These are phyloP conservation scores for Podospora didyma DNA, from an alignment of 495 filamentous ascomycete genomes.

Conservation along the genomic window DNA sequence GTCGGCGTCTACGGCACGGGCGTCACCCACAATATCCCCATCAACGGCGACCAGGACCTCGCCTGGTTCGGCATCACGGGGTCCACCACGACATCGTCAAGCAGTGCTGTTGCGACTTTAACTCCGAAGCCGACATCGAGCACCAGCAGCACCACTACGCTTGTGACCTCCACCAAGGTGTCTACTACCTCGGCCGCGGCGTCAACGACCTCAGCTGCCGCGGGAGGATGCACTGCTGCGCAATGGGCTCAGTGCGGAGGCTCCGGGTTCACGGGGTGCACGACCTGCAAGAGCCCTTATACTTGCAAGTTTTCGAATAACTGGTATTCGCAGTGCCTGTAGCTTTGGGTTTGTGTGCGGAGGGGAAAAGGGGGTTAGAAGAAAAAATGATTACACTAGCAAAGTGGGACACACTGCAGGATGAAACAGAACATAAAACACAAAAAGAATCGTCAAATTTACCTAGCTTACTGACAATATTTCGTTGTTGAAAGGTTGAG, in stretches of 20 bases:
- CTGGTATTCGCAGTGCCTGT: conserved; percentile 32
- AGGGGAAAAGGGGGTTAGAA: too few relatives aligned
- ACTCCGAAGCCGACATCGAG: neutral
- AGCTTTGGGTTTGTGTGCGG: neutral
- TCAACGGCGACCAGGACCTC: conserved; percentile 28
- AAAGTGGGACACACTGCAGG: too few relatives aligned
- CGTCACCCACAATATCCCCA: conserved; percentile 27
- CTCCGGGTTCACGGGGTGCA: conserved; percentile 36
- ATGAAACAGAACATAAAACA: too few relatives aligned
- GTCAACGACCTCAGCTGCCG: conserved; percentile 23
- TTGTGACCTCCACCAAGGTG: conserved; percentile 2
- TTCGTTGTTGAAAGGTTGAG: too few relatives aligned
- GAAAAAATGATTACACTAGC: too few relatives aligned
- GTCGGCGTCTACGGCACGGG: conserved; percentile 36
- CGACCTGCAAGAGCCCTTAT: conserved; percentile 29
- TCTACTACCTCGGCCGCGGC: conserved; percentile 23
- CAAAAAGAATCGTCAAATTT: too few relatives aligned
- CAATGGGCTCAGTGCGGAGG: conserved; percentile 46
- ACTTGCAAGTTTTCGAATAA: conserved; percentile 28
- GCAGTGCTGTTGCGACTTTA: neutral
- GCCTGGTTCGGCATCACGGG: conserved; percentile 32
- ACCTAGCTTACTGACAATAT: too few relatives aligned
- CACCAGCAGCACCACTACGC: conserved; percentile 3
- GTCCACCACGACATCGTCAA: neutral
- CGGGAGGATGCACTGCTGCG: conserved; percentile 19